A percentile compares a stretch with the other conserved stretches of the same genome.
These are phyloP conservation scores for Cladorrhinum samala DNA, from an alignment of 495 filamentous ascomycete species.

Conservation along the genomic window DNA sequence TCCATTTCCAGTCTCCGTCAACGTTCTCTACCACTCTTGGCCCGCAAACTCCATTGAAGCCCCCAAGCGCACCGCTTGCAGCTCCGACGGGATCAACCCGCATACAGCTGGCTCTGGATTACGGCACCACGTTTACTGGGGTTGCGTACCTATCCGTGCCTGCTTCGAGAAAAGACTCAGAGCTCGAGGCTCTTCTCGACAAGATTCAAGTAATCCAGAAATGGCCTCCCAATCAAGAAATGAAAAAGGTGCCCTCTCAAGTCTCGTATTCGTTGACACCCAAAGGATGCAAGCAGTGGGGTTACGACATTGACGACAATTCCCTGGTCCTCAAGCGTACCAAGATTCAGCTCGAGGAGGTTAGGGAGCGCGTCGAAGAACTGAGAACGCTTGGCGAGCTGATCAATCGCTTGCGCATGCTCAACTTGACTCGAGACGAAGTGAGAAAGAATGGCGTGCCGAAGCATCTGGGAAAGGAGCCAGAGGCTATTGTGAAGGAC, in stretches of 20 bases:
- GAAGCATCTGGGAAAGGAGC: conserved; percentile 24
- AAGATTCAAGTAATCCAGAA: conserved; percentile 20
- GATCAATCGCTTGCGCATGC: conserved; percentile 11
- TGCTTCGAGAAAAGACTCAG: conserved; percentile 9
- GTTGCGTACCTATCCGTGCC: conserved; percentile 11
- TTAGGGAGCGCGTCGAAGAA: conserved; percentile 8
- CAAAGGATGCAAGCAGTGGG: conserved; percentile 23
- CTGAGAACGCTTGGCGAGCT: conserved; percentile 14
- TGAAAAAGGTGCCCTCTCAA: conserved; percentile 27
- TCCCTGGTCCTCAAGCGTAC: conserved; percentile 28
- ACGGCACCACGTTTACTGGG: conserved; percentile 33
- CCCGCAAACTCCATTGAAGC: neutral
- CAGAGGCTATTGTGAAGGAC: conserved; percentile 28
- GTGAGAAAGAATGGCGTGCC: conserved; percentile 22
- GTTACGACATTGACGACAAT: conserved; percentile 28
- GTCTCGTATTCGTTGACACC: conserved; percentile 25
- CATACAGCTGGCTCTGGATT: conserved; percentile 30
- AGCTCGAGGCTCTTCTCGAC: conserved; percentile 12
- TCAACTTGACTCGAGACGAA: conserved; percentile 13
- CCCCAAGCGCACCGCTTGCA: neutral
- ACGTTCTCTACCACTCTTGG: neutral
- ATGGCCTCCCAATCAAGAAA: conserved; percentile 17
- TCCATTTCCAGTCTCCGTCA: neutral
- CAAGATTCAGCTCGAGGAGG: conserved; percentile 27
- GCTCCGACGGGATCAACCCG: conserved; percentile 9